Evolutionary conservation across 768 basidiomycete genomes (phyloP).

Genomic region (Boletus sensibilis): DNA sequence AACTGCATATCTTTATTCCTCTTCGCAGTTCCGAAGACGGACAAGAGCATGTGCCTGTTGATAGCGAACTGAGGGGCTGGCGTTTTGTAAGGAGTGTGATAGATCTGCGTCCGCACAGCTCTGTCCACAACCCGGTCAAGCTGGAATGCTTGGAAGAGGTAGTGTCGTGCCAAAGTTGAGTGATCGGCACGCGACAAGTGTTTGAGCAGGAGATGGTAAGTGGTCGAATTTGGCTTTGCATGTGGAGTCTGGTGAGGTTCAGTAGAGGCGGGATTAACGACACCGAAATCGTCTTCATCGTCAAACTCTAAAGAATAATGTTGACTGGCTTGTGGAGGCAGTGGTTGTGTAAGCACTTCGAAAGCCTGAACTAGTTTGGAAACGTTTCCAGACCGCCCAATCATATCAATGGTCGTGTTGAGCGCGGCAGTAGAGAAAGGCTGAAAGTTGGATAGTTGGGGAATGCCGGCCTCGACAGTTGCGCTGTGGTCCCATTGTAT

Average conservation of each 20-base stretch:
- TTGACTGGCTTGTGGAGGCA: conserved; percentile 48
- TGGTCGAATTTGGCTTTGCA: conserved; percentile 63
- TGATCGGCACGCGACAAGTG: conserved; percentile 51
- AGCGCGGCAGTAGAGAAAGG: conserved; percentile 64
- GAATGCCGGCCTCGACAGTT: conserved; percentile 11
- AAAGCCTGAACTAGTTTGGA: conserved; percentile 73
- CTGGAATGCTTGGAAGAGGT: conserved; percentile 52
- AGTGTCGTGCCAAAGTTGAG: conserved; percentile 61
- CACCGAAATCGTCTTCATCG: conserved; percentile 59
- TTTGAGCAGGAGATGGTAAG: conserved; percentile 61
- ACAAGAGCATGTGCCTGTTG: conserved; percentile 53
- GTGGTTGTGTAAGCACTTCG: conserved; percentile 73
- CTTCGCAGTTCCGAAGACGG: conserved; percentile 59
- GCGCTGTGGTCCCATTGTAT: conserved; percentile 16
- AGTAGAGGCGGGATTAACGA: conserved; percentile 38
- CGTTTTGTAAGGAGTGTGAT: conserved; percentile 33
- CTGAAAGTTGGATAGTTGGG: conserved; percentile 29
- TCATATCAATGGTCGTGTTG: conserved; percentile 70
- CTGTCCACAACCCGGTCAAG: conserved; percentile 40
- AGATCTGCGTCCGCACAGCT: conserved; percentile 36
- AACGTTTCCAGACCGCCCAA: conserved; percentile 58
- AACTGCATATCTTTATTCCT: conserved; percentile 56
- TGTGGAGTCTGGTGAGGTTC: conserved; percentile 37
- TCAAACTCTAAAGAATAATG: conserved; percentile 57
- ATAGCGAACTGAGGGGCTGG: conserved; percentile 53